phyloP scores from a whole-genome alignment of 495 filamentous ascomycete genomes.

The Penicillium herquei region DNA sequence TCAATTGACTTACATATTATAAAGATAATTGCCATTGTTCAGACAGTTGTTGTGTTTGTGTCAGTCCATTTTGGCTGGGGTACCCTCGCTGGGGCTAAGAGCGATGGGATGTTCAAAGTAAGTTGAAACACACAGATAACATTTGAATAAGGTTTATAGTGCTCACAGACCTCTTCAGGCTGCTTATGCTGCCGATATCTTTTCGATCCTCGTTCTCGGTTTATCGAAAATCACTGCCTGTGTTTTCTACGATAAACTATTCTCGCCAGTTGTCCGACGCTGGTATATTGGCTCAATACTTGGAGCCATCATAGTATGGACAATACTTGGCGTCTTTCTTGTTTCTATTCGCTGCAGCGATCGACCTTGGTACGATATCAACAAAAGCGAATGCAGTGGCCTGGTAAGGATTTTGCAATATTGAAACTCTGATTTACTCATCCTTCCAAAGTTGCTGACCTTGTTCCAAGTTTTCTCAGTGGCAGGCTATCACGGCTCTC shows the following conservation, averaged over 20 bases:
- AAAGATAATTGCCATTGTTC: constrained; percentile 13
- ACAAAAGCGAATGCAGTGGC: background rate
- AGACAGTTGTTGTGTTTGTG: constrained; percentile 6
- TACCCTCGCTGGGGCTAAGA: constrained; percentile 2
- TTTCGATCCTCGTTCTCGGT: constrained; percentile 17
- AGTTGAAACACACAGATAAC: background rate
- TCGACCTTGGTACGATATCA: constrained; percentile 5
- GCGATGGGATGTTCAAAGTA: constrained; percentile 18
- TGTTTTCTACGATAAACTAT: constrained; percentile 13
- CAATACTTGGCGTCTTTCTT: constrained; percentile 9
- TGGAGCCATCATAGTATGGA: constrained; percentile 12
- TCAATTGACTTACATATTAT: background rate
- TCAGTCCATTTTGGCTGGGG: constrained; percentile 25
- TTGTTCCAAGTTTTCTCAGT: constrained; percentile 19
- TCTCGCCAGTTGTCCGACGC: constrained; percentile 9
- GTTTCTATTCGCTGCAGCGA: constrained; percentile 12
- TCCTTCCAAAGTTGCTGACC: background rate
- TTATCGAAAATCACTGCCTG: constrained; percentile 19
- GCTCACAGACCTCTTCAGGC: background rate
- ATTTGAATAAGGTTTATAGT: background rate
- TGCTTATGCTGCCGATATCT: constrained; percentile 19
- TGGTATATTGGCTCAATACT: constrained; percentile 10
- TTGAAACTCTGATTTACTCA: background rate
- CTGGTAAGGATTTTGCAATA: background rate
- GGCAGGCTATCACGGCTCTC: constrained; percentile 23